Evolutionary conservation across 2,329 filamentous ascomycete genomes (phyloP), one percentile per base, ranked within the genome.

Genomic region (Penicillium sp.): DNA sequence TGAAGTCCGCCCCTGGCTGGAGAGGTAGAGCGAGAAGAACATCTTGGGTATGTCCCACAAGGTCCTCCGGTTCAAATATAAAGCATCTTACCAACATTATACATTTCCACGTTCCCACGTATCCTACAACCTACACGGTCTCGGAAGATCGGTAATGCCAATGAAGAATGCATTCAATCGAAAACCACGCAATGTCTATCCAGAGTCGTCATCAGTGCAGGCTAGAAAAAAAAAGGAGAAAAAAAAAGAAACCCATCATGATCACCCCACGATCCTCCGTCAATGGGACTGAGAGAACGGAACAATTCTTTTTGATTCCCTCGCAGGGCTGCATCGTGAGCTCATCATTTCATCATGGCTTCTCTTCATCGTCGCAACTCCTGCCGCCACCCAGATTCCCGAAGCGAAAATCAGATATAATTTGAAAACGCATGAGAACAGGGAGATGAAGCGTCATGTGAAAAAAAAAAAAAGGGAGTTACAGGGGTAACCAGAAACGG

Each of bases 201-300:
- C 52, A 53, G 53, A 53, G 51, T 59, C 56, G 36, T 61, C 55
- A 60, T 61, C 58, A 62, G 60, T 58, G 60, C 58, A 56, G 51
- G 60, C 57, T 56, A 58, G 50, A 48, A 55, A 57, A 51, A 56
- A 53, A 39, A 51, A 48, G 10, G 41, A 25, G 42, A 40, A 49
- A 50, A 41, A 47, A 33, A 50, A 48, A 25, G 50, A 51, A 38
- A 28, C 46, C 40, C 39, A 35, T 25, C 38, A 28, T 20, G 46
- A 16, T 20, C 46, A 43, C 30, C n/a, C 45, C 46, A 42, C 38
- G 28, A 41, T 33, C 25, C 20, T 27, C 36, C 11, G 22, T 44
- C 46, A 7, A 9, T 1, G 1, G 16, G 47, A 38, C 31, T 35
- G n/a, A 38, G 25, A 54, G 14, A 31, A 48, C 30, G 28, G 43